phyloP scores from a whole-genome alignment of 441 rosid species.

The Adansonia madagascariensis region DNA sequence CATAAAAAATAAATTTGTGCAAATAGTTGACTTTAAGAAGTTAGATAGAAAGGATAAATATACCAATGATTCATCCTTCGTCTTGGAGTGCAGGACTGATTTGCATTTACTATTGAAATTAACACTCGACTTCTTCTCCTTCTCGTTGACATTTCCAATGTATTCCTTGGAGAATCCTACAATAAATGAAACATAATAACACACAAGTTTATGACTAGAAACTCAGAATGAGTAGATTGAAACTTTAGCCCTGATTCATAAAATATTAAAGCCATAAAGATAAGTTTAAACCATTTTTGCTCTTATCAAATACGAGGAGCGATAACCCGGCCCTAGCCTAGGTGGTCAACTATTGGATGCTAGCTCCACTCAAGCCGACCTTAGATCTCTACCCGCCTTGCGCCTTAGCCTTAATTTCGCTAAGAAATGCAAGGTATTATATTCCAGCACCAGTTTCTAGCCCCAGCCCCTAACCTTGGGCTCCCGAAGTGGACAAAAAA shows the following conservation, averaged over 20 bases:
- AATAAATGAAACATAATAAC: neutral
- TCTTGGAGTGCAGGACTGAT: constrained; percentile 49
- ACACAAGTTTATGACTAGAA: neutral
- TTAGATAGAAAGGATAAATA: neutral
- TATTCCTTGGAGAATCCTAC: constrained; percentile 49
- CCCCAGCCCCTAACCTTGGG: neutral
- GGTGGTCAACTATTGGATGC: neutral
- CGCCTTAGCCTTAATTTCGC: neutral
- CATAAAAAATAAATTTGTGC: no score
- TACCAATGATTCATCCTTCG: constrained; percentile 69
- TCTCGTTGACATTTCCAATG: constrained; percentile 31
- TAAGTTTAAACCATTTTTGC: neutral
- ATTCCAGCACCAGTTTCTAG: neutral
- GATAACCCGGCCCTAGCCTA: neutral
- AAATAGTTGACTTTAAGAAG: no score
- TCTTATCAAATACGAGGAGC: neutral
- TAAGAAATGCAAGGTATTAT: neutral
- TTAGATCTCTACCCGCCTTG: no score
- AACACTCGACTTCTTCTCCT: constrained; percentile 33
- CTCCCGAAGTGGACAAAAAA: neutral
- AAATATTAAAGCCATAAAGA: neutral
- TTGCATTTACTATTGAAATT: constrained; percentile 40
- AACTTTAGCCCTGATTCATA: neutral
- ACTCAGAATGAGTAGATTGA: neutral
- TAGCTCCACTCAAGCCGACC: neutral